Percentiles rank a stretch among this genome's conserved stretches.
Evolutionary conservation across 2,329 filamentous ascomycete genomes (phyloP).

Genomic region (Ophiosphaerella korrae): DNA sequence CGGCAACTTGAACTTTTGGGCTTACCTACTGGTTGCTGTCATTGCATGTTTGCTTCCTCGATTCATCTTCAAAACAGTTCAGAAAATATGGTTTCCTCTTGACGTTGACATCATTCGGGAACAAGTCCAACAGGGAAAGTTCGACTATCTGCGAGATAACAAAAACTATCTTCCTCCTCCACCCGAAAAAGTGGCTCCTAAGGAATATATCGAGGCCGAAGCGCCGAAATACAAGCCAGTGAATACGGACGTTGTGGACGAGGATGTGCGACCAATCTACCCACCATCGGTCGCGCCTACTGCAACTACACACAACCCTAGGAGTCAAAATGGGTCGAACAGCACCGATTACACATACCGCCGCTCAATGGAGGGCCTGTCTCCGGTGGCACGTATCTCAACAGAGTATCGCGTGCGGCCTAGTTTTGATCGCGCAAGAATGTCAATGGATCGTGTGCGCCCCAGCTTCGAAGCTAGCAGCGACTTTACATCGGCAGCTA

Average conservation of each 20-base stretch:
- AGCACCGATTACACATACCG: slow-evolving; percentile 82
- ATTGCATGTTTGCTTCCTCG: slow-evolving; percentile 85
- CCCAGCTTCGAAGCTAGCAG: slow-evolving; percentile 84
- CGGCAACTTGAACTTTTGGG: slow-evolving; percentile 83
- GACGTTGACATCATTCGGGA: slow-evolving; percentile 96
- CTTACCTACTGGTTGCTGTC: slow-evolving; percentile 76
- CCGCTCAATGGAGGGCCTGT: slow-evolving; percentile 41
- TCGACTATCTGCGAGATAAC: slow-evolving; percentile 70
- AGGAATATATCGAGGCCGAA: slow-evolving; percentile 61
- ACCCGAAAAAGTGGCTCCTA: slow-evolving; percentile 54
- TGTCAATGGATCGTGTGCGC: slow-evolving; percentile 84
- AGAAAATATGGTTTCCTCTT: slow-evolving; percentile 92
- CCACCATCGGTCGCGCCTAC: slow-evolving; percentile 84
- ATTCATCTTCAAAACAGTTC: slow-evolving; percentile 82
- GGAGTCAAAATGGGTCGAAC: slow-evolving; percentile 89
- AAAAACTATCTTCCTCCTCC: slow-evolving; percentile 56
- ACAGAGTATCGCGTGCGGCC: slow-evolving; percentile 61
- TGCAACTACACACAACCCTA: slow-evolving; percentile 69
- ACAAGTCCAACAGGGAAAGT: slow-evolving; percentile 82
- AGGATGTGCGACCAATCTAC: slow-evolving; percentile 91
- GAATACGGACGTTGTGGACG: slow-evolving; percentile 65
- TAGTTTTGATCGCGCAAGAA: slow-evolving; percentile 85
- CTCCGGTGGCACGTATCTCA: slow-evolving; percentile 38
- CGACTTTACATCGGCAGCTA: slow-evolving; percentile 89
- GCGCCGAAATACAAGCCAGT: slow-evolving; percentile 50